phyloP scores from a whole-genome alignment of 2,329 filamentous ascomycete species.

The Parastagonospora avenae region DNA sequence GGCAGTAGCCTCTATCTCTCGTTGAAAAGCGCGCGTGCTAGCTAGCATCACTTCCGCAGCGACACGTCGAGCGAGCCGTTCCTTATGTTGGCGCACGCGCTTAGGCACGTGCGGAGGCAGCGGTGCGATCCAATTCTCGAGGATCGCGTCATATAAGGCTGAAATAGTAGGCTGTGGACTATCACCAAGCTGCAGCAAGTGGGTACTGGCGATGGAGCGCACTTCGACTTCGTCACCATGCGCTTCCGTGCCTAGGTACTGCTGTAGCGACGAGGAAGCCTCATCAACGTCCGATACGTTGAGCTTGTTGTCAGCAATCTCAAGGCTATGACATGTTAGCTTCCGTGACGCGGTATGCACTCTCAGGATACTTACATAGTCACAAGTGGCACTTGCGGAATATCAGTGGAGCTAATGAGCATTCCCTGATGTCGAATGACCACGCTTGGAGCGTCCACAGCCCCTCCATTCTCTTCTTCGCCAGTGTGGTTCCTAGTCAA shows the following conservation, averaged over 20 bases:
- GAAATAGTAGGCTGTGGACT: conserved; percentile 21
- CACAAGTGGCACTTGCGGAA: conserved; percentile 11
- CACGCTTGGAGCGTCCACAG: conserved; percentile 16
- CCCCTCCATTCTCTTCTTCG: not conserved
- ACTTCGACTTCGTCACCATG: conserved; percentile 10
- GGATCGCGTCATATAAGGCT: conserved; percentile 37
- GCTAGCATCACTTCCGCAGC: conserved; percentile 48
- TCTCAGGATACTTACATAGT: conserved; percentile 29
- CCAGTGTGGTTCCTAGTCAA: conserved; percentile 5
- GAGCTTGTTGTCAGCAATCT: conserved; percentile 19
- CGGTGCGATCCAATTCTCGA: conserved; percentile 39
- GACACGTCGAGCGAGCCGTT: conserved; percentile 39
- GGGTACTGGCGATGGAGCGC: conserved; percentile 19
- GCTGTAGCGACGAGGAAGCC: conserved; percentile 27
- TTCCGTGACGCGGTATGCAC: too few species aligned
- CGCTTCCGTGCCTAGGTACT: conserved; percentile 14
- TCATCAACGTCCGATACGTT: conserved; percentile 38
- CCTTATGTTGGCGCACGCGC: conserved; percentile 34
- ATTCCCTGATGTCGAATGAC: conserved; percentile 16
- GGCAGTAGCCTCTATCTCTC: conserved; percentile 9
- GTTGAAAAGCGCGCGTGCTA: conserved; percentile 24
- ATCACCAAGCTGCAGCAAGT: conserved; percentile 16
- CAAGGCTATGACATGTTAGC: conserved; percentile 24
- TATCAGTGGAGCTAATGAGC: conserved; percentile 9
- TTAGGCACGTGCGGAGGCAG: conserved; percentile 30